Evolutionary conservation across 140 eudicot genomes (phyloP), one percentile per base, ranked within the genome.

Genomic region (Oenanthe javanica): DNA sequence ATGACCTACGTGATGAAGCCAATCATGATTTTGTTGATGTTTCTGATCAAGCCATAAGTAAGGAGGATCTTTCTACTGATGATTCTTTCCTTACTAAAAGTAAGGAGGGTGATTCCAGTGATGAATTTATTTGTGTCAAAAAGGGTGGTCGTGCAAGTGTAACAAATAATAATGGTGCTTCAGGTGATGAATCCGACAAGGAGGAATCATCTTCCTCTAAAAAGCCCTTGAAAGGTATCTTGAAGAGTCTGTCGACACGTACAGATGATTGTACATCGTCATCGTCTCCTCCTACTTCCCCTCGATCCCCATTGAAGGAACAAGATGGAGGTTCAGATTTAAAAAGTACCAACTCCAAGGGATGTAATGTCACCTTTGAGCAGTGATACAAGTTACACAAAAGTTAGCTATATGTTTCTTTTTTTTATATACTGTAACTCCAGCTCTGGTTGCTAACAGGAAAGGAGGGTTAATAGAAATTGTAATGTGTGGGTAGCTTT

Each of bases 291-390:
- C 54, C 54, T 72, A 45, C 11, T 38, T 67, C 86, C 18, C 54
- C 83, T 77, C 66, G 72, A 6, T 82, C 83, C 10, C 72, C 81
- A 31, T 18, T 71, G 49, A 75, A 54, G 23, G 79, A 72, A 2
- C 83, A 77, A 38, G 54, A 21, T 2, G 52, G 80, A 50, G 25
- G 55, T 19, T 7, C 55, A 8, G 13, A 31, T 75, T 52, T 88
- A 63, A 85, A 63, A 80, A 50, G 89, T 18, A 86, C 89, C 40
- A 88, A 88, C 82, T 88, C 91, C 36, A 88, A 85, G 79, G 91
- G 91, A 50, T 71, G 15, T 80, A 88, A 85, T 52, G 91, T 88
- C n/a, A 78, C 84, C 3, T 88, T 88, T 27, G 75, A 85, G 72
- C 78, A 75, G 59, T 75, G 43, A 75, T 6, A 5, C 50, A 73